These are phyloP conservation scores for Auriscalpium orientale DNA, from an alignment of 768 basidiomycete genomes.

Conservation along the genomic window DNA sequence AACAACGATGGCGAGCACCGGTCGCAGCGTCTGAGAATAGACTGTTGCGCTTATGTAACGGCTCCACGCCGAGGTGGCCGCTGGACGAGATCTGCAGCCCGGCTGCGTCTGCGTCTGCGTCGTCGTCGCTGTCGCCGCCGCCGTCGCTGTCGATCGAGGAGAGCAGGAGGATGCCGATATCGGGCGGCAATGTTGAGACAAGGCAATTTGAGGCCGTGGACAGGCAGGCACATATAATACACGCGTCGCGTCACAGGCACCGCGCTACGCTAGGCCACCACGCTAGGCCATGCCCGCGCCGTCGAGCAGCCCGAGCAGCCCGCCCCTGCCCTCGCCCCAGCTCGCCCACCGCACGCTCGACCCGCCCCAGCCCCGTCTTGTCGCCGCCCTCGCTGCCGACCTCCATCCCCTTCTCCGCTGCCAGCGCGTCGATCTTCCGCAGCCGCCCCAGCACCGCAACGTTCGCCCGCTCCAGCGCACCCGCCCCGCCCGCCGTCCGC, in stretches of 20 bases:
- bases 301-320: constrained; percentile 40
- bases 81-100: too few relatives aligned
- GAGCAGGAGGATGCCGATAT: too few relatives aligned
- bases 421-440: constrained; percentile 41
- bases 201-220: not conserved
- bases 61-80: not conserved
- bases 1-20: not conserved
- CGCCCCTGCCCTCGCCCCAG: constrained; percentile 22
- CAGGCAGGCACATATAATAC: not conserved
- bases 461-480: constrained; percentile 39
- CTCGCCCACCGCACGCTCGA: constrained; percentile 39
- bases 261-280: not conserved
- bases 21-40: not conserved
- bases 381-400: constrained; percentile 36
- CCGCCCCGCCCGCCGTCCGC: constrained; percentile 6
- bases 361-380: constrained; percentile 36
- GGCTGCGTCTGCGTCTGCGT: too few relatives aligned
- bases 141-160: not conserved
- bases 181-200: not conserved
- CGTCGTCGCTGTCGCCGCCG: too few relatives aligned
- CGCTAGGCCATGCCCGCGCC: constrained; percentile 28
- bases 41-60: not conserved
- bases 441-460: constrained; percentile 44
- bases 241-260: not conserved
- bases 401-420: constrained; percentile 32